These are phyloP conservation scores for Chloris gayana DNA, from an alignment of 176 grass and related monocot species.

Conservation along the genomic window DNA sequence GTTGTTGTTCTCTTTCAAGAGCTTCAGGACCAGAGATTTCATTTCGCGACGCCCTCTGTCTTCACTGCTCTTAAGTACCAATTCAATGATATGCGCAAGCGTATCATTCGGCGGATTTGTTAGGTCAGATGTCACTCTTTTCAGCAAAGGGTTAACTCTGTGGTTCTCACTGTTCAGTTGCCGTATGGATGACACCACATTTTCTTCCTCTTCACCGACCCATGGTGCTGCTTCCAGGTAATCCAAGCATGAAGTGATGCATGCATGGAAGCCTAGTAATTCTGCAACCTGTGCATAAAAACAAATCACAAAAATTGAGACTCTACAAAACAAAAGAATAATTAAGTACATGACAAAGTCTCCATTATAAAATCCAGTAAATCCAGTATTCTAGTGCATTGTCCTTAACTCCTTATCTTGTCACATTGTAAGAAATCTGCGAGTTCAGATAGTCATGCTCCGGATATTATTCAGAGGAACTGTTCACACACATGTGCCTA, in stretches of 20 bases:
- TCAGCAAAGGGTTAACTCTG: slow-evolving; percentile 60
- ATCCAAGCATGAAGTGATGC: slow-evolving; percentile 74
- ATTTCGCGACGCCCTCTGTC: slow-evolving; percentile 73
- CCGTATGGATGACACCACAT: slow-evolving; percentile 62
- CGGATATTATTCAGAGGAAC: background rate
- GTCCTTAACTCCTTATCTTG: background rate
- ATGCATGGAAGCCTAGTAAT: slow-evolving; percentile 64
- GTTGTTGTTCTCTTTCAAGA: slow-evolving; percentile 75
- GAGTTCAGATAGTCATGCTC: background rate
- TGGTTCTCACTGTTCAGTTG: slow-evolving; percentile 60
- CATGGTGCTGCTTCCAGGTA: slow-evolving; percentile 83
- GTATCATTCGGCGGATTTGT: slow-evolving; percentile 56
- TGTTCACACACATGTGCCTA: background rate
- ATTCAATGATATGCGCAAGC: slow-evolving; percentile 62
- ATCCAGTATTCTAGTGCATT: background rate
- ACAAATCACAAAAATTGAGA: slow-evolving; percentile 8
- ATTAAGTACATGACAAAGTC: background rate
- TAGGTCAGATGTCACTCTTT: slow-evolving; percentile 63
- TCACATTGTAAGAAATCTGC: background rate
- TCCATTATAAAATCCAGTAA: background rate
- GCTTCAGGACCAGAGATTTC: slow-evolving; percentile 80
- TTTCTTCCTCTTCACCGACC: slow-evolving; percentile 90
- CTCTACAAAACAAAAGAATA: background rate
- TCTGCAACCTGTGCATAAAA: slow-evolving; percentile 64
- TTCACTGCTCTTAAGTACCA: slow-evolving; percentile 78